These are phyloP conservation scores for Bryoglossum gracile DNA, from an alignment of 495 filamentous ascomycete genomes.

Conservation along the genomic window DNA sequence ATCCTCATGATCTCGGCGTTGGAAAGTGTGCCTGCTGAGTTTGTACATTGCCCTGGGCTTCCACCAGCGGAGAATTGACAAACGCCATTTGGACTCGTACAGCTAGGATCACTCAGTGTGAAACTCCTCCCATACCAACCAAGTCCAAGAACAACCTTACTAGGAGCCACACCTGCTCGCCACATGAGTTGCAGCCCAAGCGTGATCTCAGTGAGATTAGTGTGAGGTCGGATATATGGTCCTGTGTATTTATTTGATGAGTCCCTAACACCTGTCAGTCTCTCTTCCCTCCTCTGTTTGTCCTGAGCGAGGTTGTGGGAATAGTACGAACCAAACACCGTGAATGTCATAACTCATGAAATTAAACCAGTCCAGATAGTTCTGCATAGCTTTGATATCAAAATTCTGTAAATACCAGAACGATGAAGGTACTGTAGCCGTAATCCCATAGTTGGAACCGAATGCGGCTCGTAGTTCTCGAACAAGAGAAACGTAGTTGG, in stretches of 20 bases:
- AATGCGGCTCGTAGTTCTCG: background rate
- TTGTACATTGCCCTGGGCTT: conserved; percentile 6
- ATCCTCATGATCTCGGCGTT: conserved; percentile 4
- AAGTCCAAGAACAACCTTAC: conserved; percentile 4
- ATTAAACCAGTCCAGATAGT: conserved; percentile 43
- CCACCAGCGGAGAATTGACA: conserved; percentile 7
- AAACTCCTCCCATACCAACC: conserved; percentile 13
- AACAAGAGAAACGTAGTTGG: conserved; percentile 21
- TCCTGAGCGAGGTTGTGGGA: no score
- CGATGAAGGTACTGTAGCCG: conserved; percentile 1
- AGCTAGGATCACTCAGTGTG: conserved; percentile 5
- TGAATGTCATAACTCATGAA: conserved; percentile 50
- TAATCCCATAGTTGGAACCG: background rate
- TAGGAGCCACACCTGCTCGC: conserved; percentile 36
- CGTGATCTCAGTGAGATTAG: conserved; percentile 50
- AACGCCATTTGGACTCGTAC: conserved; percentile 6
- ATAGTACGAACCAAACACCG: conserved; percentile 34
- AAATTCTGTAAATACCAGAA: conserved; percentile 47
- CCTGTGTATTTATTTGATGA: conserved; percentile 26
- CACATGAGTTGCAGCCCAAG: conserved; percentile 41
- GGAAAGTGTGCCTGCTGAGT: background rate
- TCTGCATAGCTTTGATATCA: conserved; percentile 31
- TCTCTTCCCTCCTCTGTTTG: no score
- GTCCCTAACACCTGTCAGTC: no score
- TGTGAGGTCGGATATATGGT: conserved; percentile 34